Evolutionary conservation across 1,284 basidiomycete genomes (phyloP), one percentile per base, ranked within the genome.

Genomic region (Trichosporon faecale): DNA sequence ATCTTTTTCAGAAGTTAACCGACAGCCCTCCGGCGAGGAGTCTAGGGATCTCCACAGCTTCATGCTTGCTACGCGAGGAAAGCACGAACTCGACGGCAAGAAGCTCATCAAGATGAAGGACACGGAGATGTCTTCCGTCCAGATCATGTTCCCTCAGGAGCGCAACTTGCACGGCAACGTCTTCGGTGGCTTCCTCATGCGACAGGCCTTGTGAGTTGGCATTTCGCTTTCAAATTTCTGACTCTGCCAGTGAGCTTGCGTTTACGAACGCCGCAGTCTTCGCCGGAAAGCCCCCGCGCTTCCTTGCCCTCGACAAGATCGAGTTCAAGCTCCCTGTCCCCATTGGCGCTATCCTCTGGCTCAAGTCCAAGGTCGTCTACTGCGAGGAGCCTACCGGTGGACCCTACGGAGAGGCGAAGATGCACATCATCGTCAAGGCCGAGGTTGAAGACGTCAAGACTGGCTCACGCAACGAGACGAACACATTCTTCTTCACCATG

Each of bases 161-260:
- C 86, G 91, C 77, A 93, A 94, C 77, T 86, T 93, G 2, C 91
- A 93, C 79, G 89, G 90, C 74, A 93, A 93, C 79, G 86, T 93
- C 9, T 93, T 93, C 76, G 91, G 91, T 84, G 88, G 88, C 80
- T 80, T 87, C 73, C 78, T 89, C 55, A 88, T 89, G 88, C 84
- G 91, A 25, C 84, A 91, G 61, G 91, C 89, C 72, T 2, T 65
- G 69, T 70, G 27, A 35, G 35, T 69, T 33, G 3, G 3, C 18
- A 9, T 16, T n/a, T 12, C 31, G 27, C 23, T 21, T 21, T 18
- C 37, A 12, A 46, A n/a, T n/a, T n/a, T n/a, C 68, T 69, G 64
- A 68, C 67, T 7, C 33, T 18, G 18, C 12, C 49, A 78, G 68
- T 57, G 79, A 91, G 89, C 89, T 94, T 52, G 90, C 90, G 0